phyloP scores from a whole-genome alignment of 257 asterid species.

The Anisodus tanguticus region DNA sequence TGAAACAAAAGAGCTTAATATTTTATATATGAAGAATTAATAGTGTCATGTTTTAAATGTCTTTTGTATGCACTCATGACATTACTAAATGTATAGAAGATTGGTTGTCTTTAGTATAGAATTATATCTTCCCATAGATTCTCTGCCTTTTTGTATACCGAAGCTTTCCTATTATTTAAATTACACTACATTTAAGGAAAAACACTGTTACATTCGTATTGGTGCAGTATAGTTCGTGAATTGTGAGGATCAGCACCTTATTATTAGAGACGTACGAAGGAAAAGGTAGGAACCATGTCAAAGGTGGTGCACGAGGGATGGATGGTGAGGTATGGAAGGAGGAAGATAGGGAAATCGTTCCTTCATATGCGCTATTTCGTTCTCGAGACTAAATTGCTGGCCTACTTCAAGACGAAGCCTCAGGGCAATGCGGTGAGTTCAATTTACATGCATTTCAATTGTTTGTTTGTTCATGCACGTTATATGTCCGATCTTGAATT shows the following conservation, averaged over 20 bases:
- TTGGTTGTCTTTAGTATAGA: background rate
- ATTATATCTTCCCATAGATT: background rate
- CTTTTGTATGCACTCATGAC: background rate
- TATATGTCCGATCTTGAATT: no score
- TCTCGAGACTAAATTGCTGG: slow-evolving; percentile 73
- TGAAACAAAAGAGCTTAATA: background rate
- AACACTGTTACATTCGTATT: background rate
- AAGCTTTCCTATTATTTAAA: background rate
- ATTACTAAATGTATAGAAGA: background rate
- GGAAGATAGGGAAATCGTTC: slow-evolving; percentile 84
- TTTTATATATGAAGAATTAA: no score
- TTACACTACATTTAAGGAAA: background rate
- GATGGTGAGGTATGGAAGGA: slow-evolving; percentile 95
- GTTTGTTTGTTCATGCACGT: background rate
- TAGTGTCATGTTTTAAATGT: background rate
- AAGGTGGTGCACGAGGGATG: slow-evolving; percentile 91
- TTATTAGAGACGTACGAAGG: background rate
- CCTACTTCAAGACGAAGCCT: slow-evolving; percentile 91
- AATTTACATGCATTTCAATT: background rate
- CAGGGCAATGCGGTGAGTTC: slow-evolving; percentile 67
- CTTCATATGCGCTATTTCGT: slow-evolving; percentile 92
- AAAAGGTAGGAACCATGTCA: slow-evolving; percentile 48
- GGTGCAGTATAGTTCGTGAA: background rate
- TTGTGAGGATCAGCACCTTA: background rate
- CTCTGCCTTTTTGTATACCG: background rate